Conservation (phyloP, 179 eudicot genomes). For the Beta lomatogona region DNA sequence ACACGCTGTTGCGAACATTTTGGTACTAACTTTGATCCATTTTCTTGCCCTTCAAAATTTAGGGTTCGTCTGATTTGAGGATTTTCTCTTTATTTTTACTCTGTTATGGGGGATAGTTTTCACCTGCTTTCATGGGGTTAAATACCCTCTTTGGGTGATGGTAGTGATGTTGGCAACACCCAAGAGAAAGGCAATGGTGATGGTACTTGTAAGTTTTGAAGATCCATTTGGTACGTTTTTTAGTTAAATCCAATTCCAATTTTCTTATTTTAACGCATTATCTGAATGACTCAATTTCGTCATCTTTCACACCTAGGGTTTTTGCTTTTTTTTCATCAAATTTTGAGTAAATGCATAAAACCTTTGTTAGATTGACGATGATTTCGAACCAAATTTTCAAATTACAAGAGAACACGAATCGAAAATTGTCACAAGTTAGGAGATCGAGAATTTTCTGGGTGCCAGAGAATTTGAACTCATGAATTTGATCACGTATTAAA, state of each 20-base stretch:
- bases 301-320: slow-evolving; percentile 7
- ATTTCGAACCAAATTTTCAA: slow-evolving; percentile 52
- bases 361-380: slow-evolving; percentile 54
- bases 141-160: too few species aligned
- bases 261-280: neutral
- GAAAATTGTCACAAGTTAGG: slow-evolving; percentile 56
- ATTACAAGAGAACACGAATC: slow-evolving; percentile 63
- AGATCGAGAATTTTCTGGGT: slow-evolving; percentile 40
- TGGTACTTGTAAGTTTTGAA: too few species aligned
- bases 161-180: too few species aligned
- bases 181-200: too few species aligned
- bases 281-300: slow-evolving; percentile 2
- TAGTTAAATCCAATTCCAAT: slow-evolving; percentile 13
- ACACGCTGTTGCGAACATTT: too few species aligned
- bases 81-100: too few species aligned
- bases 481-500: slow-evolving; percentile 39
- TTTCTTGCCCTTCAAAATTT: too few species aligned
- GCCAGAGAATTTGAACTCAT: slow-evolving; percentile 50
- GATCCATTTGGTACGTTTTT: too few species aligned
- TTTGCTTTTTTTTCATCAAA: neutral
- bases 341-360: neutral
- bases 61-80: too few species aligned
- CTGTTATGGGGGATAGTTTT: too few species aligned
- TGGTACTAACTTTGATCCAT: too few species aligned
- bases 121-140: too few species aligned